Base-by-base conservation (phyloP, 192 early-diverging fungal genomes). In the Umbelopsis isabellina region DNA sequence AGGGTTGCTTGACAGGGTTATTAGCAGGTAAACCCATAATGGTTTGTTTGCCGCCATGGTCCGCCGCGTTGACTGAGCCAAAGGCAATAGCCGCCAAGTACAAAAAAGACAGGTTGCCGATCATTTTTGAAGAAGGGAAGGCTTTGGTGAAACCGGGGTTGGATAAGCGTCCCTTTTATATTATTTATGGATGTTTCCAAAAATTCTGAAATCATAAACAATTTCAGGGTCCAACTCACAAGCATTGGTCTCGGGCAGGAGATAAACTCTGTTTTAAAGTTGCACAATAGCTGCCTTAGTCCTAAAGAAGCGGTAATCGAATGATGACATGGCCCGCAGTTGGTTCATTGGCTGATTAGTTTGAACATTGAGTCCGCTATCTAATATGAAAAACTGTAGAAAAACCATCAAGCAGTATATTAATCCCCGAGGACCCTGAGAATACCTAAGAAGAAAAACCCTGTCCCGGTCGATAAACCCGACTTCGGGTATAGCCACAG, bases 1-100 rank as follows among this genome's bases (percentile, higher is more conserved):
- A 78, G 4, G 76, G 76, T 47, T 78, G 76, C 11, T 70, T 74
- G 65, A 78, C 72, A 4, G 76, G 76, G 37, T 78, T 78, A 30
- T 46, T 55, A 20, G 76, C 68, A 21, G 76, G 76, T 37, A 78
- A 58, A 35, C 74, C 69, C 1, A 61, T 12, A 3, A 27, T 18
- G 12, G 50, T 20, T 12, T 65, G 49, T 4, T 51, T 9, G 0
- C 47, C 4, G 7, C n/a, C 35, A 41, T 41, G 37, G 23, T n/a
- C 21, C n/a, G 58, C 53, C 8, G 67, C 73, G 33, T 44, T 58
- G 35, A 69, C 67, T 16, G 50, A 23, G n/a, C 67, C 49, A 18
- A 74, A 18, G 33, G 73, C 67, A 37, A 55, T 33, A 7, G 44
- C 25, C 12, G 73, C 55, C 30, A 68, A 30, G 47, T 53, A 74